phyloP scores from a whole-genome alignment of 208 protist species.

The Wallacemonas sp. region DNA sequence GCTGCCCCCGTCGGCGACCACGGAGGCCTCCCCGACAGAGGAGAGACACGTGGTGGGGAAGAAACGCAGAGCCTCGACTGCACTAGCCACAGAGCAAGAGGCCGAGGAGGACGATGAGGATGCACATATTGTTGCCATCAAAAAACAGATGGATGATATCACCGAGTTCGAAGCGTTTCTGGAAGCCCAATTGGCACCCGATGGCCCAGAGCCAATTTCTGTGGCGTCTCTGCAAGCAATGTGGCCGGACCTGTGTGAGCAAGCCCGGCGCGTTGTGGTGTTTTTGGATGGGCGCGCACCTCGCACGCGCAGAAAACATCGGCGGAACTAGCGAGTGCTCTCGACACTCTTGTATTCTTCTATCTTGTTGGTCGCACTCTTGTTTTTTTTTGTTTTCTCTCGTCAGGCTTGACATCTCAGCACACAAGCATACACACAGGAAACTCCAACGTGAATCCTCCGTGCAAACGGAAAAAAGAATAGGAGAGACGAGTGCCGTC shows the following conservation, averaged over 20 bases:
- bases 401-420: too few species aligned
- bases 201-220: neutral
- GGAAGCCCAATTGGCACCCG: neutral
- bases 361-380: neutral
- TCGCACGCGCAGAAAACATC: slow-evolving; percentile 56
- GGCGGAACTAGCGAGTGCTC: slow-evolving; percentile 52
- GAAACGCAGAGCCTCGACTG: neutral
- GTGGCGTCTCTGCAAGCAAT: neutral
- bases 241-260: slow-evolving; percentile 46
- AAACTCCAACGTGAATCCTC: too few species aligned
- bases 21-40: neutral
- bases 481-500: too few species aligned
- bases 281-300: slow-evolving; percentile 60
- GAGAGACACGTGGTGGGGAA: neutral
- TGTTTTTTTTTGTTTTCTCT: neutral
- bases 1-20: neutral
- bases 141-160: slow-evolving; percentile 24
- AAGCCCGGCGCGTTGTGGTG: slow-evolving; percentile 37
- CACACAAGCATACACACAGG: too few species aligned
- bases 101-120: neutral
- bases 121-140: neutral
- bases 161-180: slow-evolving; percentile 24
- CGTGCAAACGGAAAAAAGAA: too few species aligned
- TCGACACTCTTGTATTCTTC: neutral
- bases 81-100: neutral